Evolutionary conservation across 345 rosid genomes (phyloP).

Genomic region (Kandelia obovata): DNA sequence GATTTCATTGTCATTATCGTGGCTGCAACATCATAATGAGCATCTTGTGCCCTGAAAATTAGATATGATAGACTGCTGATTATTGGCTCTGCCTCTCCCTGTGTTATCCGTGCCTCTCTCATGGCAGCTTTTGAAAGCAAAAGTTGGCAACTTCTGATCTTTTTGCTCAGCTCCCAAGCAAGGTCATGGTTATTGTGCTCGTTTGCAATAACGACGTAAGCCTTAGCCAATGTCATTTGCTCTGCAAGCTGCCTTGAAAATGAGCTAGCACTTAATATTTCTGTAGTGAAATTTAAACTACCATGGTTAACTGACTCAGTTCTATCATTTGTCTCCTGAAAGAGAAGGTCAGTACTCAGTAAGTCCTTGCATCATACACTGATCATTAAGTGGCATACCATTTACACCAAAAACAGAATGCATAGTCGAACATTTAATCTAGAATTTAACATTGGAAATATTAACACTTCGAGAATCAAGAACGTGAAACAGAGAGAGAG

Average conservation of each 20-base stretch:
- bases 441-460: background rate
- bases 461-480: too few species aligned
- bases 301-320: conserved; percentile 37
- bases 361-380: conserved; percentile 9
- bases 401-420: background rate
- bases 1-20: conserved; percentile 84
- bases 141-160: conserved; percentile 78
- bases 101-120: conserved; percentile 65
- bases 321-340: conserved; percentile 54
- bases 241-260: conserved; percentile 79
- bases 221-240: conserved; percentile 94
- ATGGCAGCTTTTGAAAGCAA: conserved; percentile 87
- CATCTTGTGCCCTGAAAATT: conserved; percentile 80
- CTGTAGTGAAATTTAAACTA: conserved; percentile 62
- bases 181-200: conserved; percentile 85
- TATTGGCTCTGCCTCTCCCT: conserved; percentile 72
- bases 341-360: conserved; percentile 19
- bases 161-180: conserved; percentile 89
- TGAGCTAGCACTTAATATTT: conserved; percentile 64
- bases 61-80: conserved; percentile 65
- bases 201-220: conserved; percentile 88
- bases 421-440: background rate
- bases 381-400: background rate
- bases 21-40: conserved; percentile 90
- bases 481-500: too few species aligned